Evolutionary conservation across 1,139 yeast species (phyloP).

Genomic region (Candida sp.): DNA sequence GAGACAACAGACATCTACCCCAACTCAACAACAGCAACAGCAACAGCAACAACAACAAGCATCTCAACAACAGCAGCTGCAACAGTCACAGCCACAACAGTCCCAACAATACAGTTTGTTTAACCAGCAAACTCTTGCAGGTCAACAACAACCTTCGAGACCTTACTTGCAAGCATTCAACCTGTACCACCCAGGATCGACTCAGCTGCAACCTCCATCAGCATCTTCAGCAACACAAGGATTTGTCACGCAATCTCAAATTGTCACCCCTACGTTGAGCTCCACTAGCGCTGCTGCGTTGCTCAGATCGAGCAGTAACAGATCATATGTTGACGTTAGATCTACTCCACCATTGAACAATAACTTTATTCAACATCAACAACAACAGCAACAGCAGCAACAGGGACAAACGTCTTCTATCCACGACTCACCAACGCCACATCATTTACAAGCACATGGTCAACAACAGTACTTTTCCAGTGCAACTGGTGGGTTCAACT

Average conservation of each 20-base stretch:
- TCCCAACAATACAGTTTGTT: constrained; percentile 9
- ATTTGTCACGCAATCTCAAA: constrained; percentile 16
- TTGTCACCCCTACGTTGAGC: constrained; percentile 25
- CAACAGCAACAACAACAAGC: constrained; percentile 16
- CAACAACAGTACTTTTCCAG: constrained; percentile 6
- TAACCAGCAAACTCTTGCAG: constrained; percentile 11
- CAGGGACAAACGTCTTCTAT: constrained; percentile 9
- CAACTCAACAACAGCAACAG: constrained; percentile 35
- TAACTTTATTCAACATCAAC: constrained; percentile 8
- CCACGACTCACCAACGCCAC: constrained; percentile 25
- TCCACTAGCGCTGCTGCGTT: constrained; percentile 44
- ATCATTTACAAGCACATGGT: constrained; percentile 14
- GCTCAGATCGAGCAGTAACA: constrained; percentile 48
- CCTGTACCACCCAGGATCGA: constrained; percentile 13
- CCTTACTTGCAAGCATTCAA: constrained; percentile 14
- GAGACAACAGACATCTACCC: constrained; percentile 47
- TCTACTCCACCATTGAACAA: constrained; percentile 31
- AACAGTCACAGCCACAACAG: constrained; percentile 28
- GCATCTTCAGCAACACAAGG: not conserved
- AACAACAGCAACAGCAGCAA: no score
- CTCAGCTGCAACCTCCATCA: constrained; percentile 20
- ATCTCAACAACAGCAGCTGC: constrained; percentile 20
- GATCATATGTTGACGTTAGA: constrained; percentile 59
- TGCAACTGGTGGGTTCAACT: constrained; percentile 4
- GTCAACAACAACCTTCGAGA: constrained; percentile 21